Base-by-base conservation (phyloP, 2,329 filamentous ascomycete genomes). In the Diaporthe caulivora region DNA sequence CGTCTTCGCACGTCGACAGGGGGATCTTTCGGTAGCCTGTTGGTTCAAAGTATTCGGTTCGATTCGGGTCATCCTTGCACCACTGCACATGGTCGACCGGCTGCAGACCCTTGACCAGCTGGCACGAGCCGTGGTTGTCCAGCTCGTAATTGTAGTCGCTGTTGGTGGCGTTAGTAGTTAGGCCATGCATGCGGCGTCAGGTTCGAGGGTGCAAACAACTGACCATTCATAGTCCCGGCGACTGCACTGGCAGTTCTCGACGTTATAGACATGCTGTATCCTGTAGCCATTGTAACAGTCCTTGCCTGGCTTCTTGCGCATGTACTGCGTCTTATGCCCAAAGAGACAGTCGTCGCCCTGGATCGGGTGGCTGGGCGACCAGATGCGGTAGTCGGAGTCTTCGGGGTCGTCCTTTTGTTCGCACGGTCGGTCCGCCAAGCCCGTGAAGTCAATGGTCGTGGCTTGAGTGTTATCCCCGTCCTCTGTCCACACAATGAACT, bases 111-210 rank as follows among this genome's bases (percentile, higher is more conserved):
- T 88, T 82, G 1, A 98, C 95, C 17, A 97, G 90, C 7, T 83
- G 83, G 84, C 97, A 99, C 75, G 93, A 91, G 62, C 93, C 93
- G 79, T 95, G 93, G 37, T 85, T 88, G 82, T 94, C 90, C 60
- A 93, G 90, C 81, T 98, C 92, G 82, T 91, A 99, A 83, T 99
- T 99, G 87, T 95, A 99, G 81, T 97, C 96, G 84, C 94, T 97
- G 77, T 37, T 9, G 26, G 13, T 44, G 21, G 47, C 24, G 76
- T 84, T 77, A 84, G 82, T 74, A 72, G 49, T 40, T 24, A 31
- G n/a, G 2, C 13, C 34, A 29, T 21, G 17, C 26, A 53, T 57
- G 15, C 18, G 1, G 29, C 3, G 29, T 15, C 26, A 37, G n/a
- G 24, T 18, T 44, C 64, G 18, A 29, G 31, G 64, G 58, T 55